Percentiles rank a stretch among this genome's conserved stretches.
Conservation (phyloP, 345 rosid genomes). For the Pelargonium nanum region DNA sequence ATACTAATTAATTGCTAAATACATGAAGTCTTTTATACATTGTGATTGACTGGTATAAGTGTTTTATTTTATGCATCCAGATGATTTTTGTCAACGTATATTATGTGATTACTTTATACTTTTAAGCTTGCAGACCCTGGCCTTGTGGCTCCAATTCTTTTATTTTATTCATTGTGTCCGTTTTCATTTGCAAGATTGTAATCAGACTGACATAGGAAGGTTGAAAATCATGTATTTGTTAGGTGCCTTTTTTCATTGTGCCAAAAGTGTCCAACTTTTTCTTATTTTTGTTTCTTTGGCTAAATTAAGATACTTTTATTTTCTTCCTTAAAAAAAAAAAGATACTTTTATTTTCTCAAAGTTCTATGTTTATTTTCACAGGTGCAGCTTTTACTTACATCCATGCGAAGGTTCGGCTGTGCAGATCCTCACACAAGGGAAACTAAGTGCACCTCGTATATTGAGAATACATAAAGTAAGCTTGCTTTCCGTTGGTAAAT, state of each 20-base stretch:
- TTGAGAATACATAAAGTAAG: slow-evolving; percentile 93
- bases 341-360: not conserved
- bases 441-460: slow-evolving; percentile 96
- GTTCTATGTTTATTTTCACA: slow-evolving; percentile 24
- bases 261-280: not conserved
- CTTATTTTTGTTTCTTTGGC: not conserved
- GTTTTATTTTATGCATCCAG: not conserved
- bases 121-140: no score
- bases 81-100: not conserved
- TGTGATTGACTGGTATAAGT: not conserved
- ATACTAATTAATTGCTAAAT: not conserved
- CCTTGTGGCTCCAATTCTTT: not conserved
- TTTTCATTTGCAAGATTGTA: not conserved
- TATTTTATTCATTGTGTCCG: not conserved
- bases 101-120: not conserved
- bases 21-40: not conserved
- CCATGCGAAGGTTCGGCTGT: slow-evolving; percentile 80
- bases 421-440: slow-evolving; percentile 90
- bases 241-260: not conserved
- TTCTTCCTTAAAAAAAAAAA: no score
- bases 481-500: not conserved
- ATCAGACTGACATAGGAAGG: no score
- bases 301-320: not conserved
- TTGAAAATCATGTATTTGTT: no score
- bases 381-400: slow-evolving; percentile 95